Base-by-base conservation (phyloP, 176 grass and related monocot species). In the Juncus effusus region DNA sequence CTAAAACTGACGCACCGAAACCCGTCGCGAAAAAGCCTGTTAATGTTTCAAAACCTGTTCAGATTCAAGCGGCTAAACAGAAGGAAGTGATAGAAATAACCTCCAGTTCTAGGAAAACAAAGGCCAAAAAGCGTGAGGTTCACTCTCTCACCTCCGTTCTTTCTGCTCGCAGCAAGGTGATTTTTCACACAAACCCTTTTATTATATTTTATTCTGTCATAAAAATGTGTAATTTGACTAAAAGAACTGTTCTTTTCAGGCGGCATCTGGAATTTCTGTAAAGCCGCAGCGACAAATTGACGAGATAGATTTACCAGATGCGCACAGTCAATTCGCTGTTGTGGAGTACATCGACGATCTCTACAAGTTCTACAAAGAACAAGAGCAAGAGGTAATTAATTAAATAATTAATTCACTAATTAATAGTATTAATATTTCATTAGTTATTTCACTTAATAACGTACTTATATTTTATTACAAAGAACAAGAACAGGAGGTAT, bases 281-380 rank as follows among this genome's bases (percentile, higher is more conserved):
- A 90, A 85, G 44, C 74, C 77, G 0, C 73, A 16, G 42, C 62
- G 40, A 56, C 16, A 42, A 72, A 77, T 90, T 12, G 65, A 86
- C 39, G 81, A 99, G 63, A 99, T 99, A 4, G 95, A 99, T 64
- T 78, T 83, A 62, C 61, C 74, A 1, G 89, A 99, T 15, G 54
- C 57, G 1, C 56, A 84, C 19, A 67, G 93, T 63, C 73, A 93
- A 41, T 82, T 90, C 13, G 89, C 95, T 3, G 89, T 94, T 0
- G 89, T 93, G 0, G 95, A 99, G 10, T 99, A 99, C 39, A 76
- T 99, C 4, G 89, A 94, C 5, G 95, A 94, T 14, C 78, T 99
- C 13, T 99, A 99, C 59, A 78, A 62, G 14, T 99, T 85, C 54
- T 99, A 99, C 37, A 93, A 94, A 63, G 49, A 53, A 54, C 85